A percentile compares a stretch with the other conserved stretches of the same genome.
Conservation (phyloP, 2,329 filamentous ascomycete species). For the Colletotrichum sp. region DNA sequence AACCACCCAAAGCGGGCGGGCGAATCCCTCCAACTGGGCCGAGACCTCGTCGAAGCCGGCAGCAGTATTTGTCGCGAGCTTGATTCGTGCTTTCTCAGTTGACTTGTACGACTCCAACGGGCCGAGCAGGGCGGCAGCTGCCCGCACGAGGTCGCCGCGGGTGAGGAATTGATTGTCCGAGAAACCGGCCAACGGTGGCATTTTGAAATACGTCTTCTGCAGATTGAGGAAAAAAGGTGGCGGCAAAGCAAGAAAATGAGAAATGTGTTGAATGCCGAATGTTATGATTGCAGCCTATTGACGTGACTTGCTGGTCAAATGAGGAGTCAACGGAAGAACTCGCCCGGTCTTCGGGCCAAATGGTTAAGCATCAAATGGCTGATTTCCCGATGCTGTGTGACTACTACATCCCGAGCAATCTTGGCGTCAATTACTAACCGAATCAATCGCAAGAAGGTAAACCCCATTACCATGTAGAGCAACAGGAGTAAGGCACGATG, state of each 20-base stretch:
- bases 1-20: constrained; percentile 28
- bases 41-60: constrained; percentile 38
- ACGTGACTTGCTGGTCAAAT: background rate
- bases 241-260: background rate
- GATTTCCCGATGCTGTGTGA: background rate
- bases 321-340: background rate
- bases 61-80: constrained; percentile 31
- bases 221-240: background rate
- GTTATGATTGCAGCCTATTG: background rate
- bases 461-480: background rate
- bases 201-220: background rate
- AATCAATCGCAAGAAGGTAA: background rate
- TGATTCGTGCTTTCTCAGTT: constrained; percentile 29
- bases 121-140: constrained; percentile 28
- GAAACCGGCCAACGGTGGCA: constrained; percentile 33
- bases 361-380: background rate
- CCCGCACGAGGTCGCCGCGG: constrained; percentile 31
- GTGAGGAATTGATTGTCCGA: constrained; percentile 36
- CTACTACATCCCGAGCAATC: background rate
- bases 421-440: background rate
- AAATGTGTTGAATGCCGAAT: background rate
- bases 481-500: background rate
- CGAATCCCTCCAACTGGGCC: constrained; percentile 42
- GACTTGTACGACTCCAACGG: constrained; percentile 33
- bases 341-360: background rate